Evolutionary conservation across 306 rosid genomes (phyloP).

Genomic region (Casuarina glauca): DNA sequence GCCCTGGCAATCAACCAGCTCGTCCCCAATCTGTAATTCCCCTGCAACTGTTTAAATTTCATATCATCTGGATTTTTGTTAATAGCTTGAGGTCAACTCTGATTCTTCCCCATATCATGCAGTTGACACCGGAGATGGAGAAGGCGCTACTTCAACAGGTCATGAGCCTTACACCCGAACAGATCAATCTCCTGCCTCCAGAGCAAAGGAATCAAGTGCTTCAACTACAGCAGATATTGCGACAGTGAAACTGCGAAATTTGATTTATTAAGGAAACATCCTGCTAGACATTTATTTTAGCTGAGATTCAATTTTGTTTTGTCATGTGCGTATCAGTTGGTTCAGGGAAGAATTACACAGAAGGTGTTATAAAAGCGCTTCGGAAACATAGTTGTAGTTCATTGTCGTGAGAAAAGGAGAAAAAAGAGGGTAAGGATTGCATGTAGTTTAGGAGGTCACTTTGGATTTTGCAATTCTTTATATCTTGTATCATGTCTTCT

Average conservation of each 20-base stretch:
- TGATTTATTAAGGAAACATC: constrained; percentile 10
- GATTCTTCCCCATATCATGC: constrained; percentile 18
- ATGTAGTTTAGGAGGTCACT: background rate
- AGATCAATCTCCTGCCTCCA: constrained; percentile 82
- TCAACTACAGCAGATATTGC: constrained; percentile 84
- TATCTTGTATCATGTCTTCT: background rate
- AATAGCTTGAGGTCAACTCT: background rate
- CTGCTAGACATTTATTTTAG: constrained; percentile 3
- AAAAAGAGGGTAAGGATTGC: no score
- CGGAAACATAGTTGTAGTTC: background rate
- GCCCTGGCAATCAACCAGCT: constrained; percentile 56
- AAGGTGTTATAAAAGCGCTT: constrained; percentile 8
- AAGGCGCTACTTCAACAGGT: constrained; percentile 94
- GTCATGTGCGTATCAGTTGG: constrained; percentile 16
- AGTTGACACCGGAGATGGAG: constrained; percentile 95
- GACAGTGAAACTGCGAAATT: constrained; percentile 50
- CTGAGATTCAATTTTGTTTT: constrained; percentile 13
- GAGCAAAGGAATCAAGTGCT: constrained; percentile 96
- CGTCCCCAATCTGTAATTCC: constrained; percentile 51
- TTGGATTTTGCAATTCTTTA: constrained; percentile 13
- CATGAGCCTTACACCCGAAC: constrained; percentile 92
- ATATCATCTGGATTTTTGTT: constrained; percentile 10
- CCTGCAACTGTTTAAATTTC: constrained; percentile 10
- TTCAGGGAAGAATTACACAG: constrained; percentile 11
- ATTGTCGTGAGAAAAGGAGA: background rate